These are phyloP conservation scores for Curvularia sp. DNA, from an alignment of 2,329 filamentous ascomycete genomes.

Conservation along the genomic window DNA sequence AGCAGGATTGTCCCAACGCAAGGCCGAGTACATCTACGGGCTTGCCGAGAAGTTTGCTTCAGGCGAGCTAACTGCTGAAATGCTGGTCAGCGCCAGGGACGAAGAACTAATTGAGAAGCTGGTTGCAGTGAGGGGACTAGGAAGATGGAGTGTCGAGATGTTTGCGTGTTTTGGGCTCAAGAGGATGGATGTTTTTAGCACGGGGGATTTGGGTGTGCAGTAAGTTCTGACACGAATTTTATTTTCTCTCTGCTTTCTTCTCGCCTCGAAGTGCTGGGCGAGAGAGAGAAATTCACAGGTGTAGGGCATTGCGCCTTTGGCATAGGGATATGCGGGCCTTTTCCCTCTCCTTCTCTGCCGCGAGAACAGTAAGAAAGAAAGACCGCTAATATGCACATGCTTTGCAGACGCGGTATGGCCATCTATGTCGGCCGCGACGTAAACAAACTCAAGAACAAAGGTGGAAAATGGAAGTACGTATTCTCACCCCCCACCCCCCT, in stretches of 20 bases:
- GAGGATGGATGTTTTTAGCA: conserved; percentile 90
- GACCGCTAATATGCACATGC: background rate
- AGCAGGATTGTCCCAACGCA: conserved; percentile 89
- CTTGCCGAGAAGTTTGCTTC: conserved; percentile 80
- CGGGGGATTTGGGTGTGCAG: conserved; percentile 92
- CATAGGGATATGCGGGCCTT: background rate
- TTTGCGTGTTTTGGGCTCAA: conserved; percentile 97
- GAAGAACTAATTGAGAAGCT: conserved; percentile 84
- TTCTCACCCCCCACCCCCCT: background rate
- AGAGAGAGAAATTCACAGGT: too few relatives aligned
- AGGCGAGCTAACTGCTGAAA: conserved; percentile 76
- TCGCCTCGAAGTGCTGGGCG: too few relatives aligned
- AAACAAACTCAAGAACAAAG: conserved; percentile 77
- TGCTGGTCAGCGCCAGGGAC: conserved; percentile 80
- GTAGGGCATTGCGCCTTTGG: too few relatives aligned
- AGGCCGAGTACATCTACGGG: conserved; percentile 92
- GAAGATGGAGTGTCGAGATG: conserved; percentile 87
- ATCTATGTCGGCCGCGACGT: conserved; percentile 84
- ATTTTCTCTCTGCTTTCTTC: background rate
- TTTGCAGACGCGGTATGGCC: conserved; percentile 79
- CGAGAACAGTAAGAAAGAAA: background rate
- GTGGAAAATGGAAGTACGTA: conserved; percentile 82
- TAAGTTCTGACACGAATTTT: conserved; percentile 49
- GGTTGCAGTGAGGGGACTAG: conserved; percentile 84
- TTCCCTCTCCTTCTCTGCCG: background rate